phyloP scores from a whole-genome alignment of 1,139 yeast species.

The Wickerhamomyces sp. region DNA sequence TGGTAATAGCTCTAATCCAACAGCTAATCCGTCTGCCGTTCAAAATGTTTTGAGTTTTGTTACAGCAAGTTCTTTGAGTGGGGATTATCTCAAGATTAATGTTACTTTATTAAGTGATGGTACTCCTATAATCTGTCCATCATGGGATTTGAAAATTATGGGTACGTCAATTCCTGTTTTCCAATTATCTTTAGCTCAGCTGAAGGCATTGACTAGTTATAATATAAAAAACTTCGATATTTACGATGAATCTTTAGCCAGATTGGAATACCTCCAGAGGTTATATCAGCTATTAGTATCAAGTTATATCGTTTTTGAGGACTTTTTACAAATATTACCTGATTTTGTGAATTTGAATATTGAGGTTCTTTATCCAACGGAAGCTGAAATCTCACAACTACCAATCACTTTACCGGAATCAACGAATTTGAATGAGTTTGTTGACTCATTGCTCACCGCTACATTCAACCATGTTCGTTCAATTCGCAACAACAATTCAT shows the following conservation, averaged over 20 bases:
- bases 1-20: slow-evolving; percentile 30
- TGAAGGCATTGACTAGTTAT: slow-evolving; percentile 29
- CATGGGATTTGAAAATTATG: slow-evolving; percentile 57
- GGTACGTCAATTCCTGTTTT: slow-evolving; percentile 47
- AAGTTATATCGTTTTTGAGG: slow-evolving; percentile 56
- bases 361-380: slow-evolving; percentile 79
- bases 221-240: slow-evolving; percentile 31
- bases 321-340: slow-evolving; percentile 53
- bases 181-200: slow-evolving; percentile 33
- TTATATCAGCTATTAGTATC: slow-evolving; percentile 31
- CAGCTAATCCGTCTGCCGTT: slow-evolving; percentile 18
- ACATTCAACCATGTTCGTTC: slow-evolving; percentile 76
- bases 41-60: slow-evolving; percentile 60
- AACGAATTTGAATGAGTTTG: slow-evolving; percentile 60
- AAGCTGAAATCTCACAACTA: slow-evolving; percentile 49
- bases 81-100: slow-evolving; percentile 68
- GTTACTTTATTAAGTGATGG: slow-evolving; percentile 78
- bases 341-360: slow-evolving; percentile 65
- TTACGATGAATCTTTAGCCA: slow-evolving; percentile 10
- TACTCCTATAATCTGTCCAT: slow-evolving; percentile 79
- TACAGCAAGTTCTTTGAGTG: slow-evolving; percentile 86
- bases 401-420: slow-evolving; percentile 48
- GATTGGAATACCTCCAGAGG: slow-evolving; percentile 9
- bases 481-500: slow-evolving; percentile 33
- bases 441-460: slow-evolving; percentile 66